Evolutionary conservation across 164 flowering plant genomes (phyloP), one percentile per base, ranked within the genome.

Genomic region (Stephania japonica): DNA sequence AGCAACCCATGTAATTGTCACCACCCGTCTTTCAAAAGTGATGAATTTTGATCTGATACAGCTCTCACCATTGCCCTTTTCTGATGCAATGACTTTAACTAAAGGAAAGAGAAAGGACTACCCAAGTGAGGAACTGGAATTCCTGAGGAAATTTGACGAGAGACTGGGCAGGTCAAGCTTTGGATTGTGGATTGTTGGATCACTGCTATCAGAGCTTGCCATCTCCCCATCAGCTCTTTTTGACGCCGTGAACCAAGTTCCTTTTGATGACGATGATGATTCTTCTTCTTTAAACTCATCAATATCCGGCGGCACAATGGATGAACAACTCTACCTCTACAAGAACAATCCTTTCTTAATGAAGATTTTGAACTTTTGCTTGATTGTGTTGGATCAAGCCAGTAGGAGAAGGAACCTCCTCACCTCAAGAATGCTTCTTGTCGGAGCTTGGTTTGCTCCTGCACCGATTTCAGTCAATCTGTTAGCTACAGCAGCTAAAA

Each of bases 361-460:
- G 83, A 90, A 86, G 76, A 61, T 78, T 4, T 41, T 91, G 32
- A 72, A 61, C 7, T 90, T 91, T 73, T 87, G 92, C 79, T 79
- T 69, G 43, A 75, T 83, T 23, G 75, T 92, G 53, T 81, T 92
- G 72, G 83, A 87, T 68, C 87, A 89, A 75, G 77, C 75, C 9
- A 84, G 76, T 27, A 84, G 80, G 32, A 80, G 73, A 59, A 75
- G 81, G 77, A 84, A 86, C 73, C 81, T 78, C 49, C 78, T 89
- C 1, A 85, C 97, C n/a, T 79, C 83, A 11, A 84, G 87, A 80
- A 91, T 91, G 94, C 87, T 88, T 73, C 88, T 87, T 50, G 91
- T 88, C 6, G 97, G 97, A 38, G 92, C 94, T 50, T 93, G 98
- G 98, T 83, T 89, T 72, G 89, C 97, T 32, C 91, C 95, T 16